Evolutionary conservation across 331 rosid species (phyloP).

Genomic region (Dryas integrifolia): DNA sequence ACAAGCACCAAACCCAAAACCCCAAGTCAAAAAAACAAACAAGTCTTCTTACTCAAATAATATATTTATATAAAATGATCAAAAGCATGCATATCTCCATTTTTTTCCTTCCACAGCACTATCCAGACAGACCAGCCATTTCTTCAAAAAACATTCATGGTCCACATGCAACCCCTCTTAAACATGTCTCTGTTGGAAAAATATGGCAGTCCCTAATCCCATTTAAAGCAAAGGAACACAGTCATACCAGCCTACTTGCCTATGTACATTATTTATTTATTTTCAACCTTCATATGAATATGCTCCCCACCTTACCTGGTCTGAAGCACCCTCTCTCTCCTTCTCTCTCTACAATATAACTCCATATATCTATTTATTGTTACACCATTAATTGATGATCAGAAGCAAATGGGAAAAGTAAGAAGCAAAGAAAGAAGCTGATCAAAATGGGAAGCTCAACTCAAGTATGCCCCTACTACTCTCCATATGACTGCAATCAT

Average conservation of each 20-base stretch:
- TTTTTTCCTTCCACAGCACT: constrained; percentile 48
- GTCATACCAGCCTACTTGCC: constrained; percentile 50
- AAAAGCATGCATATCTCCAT: constrained; percentile 30
- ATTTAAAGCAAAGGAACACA: constrained; percentile 53
- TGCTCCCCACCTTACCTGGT: constrained; percentile 97
- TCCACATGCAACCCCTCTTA: constrained; percentile 40
- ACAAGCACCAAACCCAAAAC: constrained; percentile 26
- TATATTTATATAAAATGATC: no score
- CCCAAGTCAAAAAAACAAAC: not conserved
- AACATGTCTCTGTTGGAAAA: constrained; percentile 59
- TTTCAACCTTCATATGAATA: constrained; percentile 73
- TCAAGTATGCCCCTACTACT: constrained; percentile 49
- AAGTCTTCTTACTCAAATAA: not conserved
- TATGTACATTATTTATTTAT: constrained; percentile 47
- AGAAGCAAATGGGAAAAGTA: constrained; percentile 41
- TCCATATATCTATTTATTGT: constrained; percentile 35
- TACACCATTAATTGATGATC: constrained; percentile 27
- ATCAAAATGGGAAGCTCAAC: constrained; percentile 36
- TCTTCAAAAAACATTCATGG: constrained; percentile 43
- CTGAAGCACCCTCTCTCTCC: constrained; percentile 24
- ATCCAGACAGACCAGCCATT: constrained; percentile 50
- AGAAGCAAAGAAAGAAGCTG: constrained; percentile 31
- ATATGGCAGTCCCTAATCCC: constrained; percentile 37
- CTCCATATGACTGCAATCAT: constrained; percentile 74
- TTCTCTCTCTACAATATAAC: not conserved